Percentiles rank a stretch among this genome's conserved stretches.
Conservation (phyloP, 2,329 filamentous ascomycete species). For the Fusarium mangiferae region DNA sequence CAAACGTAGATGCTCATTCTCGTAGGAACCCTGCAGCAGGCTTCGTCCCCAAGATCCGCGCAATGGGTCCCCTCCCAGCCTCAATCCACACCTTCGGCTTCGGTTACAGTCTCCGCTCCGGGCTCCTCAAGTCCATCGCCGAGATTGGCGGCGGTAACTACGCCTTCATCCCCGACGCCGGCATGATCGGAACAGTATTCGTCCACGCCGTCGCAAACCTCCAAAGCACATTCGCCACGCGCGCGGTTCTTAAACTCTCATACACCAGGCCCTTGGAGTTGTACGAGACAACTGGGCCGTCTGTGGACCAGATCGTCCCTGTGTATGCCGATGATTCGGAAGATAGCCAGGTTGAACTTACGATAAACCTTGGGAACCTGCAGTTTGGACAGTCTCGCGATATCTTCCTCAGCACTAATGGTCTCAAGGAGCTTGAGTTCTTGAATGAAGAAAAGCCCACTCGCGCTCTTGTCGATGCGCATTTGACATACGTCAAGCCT, state of each 20-base stretch:
- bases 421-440: conserved; percentile 21
- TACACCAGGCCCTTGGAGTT: conserved; percentile 53
- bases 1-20: not conserved
- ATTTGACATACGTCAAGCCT: conserved; percentile 49
- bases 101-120: conserved; percentile 52
- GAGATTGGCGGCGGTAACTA: conserved; percentile 68
- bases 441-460: not conserved
- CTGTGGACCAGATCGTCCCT: conserved; percentile 50
- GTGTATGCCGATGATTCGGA: conserved; percentile 9
- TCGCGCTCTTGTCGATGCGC: conserved; percentile 46
- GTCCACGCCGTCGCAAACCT: conserved; percentile 70
- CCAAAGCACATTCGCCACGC: conserved; percentile 66
- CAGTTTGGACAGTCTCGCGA: conserved; percentile 71
- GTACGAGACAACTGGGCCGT: conserved; percentile 52
- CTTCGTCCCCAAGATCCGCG: conserved; percentile 64
- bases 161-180: conserved; percentile 69
- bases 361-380: conserved; percentile 60
- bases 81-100: conserved; percentile 55
- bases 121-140: conserved; percentile 68
- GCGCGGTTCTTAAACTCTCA: conserved; percentile 55
- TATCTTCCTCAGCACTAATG: conserved; percentile 57
- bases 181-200: conserved; percentile 72
- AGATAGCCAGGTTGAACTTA: conserved; percentile 44
- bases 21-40: conserved; percentile 59
- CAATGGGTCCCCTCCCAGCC: conserved; percentile 53